Evolutionary conservation across 23 red algal species (phyloP).

Genomic region (Gracilaria caudata): DNA sequence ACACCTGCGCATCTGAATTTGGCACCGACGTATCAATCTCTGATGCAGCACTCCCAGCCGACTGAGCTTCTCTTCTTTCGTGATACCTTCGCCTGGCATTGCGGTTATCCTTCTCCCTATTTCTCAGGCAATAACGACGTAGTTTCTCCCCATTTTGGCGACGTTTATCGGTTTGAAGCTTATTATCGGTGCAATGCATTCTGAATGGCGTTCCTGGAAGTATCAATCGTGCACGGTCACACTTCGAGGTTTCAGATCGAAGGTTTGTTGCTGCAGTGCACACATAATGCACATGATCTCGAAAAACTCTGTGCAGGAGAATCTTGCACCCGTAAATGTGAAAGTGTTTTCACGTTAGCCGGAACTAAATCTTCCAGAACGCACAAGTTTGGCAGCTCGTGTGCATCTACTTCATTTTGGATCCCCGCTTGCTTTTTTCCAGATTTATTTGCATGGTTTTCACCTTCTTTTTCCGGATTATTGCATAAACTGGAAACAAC

Average conservation of each 20-base stretch:
- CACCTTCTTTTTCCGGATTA: neutral
- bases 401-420: neutral
- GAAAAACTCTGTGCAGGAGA: neutral
- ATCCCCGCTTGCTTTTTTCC: neutral
- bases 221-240: neutral
- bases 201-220: neutral
- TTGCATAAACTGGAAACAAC: neutral
- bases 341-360: neutral
- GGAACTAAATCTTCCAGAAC: neutral
- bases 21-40: neutral
- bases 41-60: neutral
- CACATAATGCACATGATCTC: neutral
- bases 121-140: neutral
- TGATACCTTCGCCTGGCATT: neutral
- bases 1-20: neutral
- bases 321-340: neutral
- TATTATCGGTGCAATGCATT: neutral
- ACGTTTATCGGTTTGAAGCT: neutral
- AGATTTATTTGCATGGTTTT: neutral
- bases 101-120: neutral
- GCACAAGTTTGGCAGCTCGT: neutral
- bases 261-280: neutral
- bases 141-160: neutral
- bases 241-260: neutral
- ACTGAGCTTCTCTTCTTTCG: neutral